Conservation (phyloP, 768 basidiomycete genomes). For the Leucogyrophana mollusca region DNA sequence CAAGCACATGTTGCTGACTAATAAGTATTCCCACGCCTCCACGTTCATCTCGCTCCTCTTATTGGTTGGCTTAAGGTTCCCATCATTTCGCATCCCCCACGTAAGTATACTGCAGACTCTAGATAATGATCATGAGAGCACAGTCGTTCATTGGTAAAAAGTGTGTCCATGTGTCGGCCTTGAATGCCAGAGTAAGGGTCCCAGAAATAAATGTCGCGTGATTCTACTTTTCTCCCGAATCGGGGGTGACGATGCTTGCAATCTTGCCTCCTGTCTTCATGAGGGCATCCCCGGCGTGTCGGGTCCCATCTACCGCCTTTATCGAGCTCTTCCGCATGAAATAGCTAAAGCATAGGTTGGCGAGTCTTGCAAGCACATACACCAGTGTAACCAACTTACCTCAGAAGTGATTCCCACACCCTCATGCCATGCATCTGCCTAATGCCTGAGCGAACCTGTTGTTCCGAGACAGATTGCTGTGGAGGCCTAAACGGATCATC, state of each 20-base stretch:
- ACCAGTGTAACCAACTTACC: conserved; percentile 32
- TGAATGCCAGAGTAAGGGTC: conserved; percentile 1
- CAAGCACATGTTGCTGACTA: conserved; percentile 34
- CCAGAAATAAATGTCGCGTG: no score
- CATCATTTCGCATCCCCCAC: neutral
- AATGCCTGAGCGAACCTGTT: conserved; percentile 42
- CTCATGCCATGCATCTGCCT: conserved; percentile 51
- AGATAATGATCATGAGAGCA: no score
- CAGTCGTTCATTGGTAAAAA: neutral
- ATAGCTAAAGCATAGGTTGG: conserved; percentile 36
- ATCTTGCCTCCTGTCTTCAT: conserved; percentile 3
- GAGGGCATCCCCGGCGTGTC: neutral
- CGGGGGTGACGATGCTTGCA: conserved; percentile 1
- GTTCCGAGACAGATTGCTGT: conserved; percentile 55
- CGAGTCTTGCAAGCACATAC: neutral
- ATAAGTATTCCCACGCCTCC: conserved; percentile 25
- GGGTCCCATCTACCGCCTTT: conserved; percentile 28
- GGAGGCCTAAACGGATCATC: conserved; percentile 47
- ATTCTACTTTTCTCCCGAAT: neutral
- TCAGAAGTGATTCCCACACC: conserved; percentile 53
- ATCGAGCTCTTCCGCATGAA: conserved; percentile 45
- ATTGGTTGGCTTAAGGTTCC: no score
- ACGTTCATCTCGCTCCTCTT: neutral
- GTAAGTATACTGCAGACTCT: conserved; percentile 6
- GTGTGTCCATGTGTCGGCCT: neutral